Evolutionary conservation across 1,284 basidiomycete genomes (phyloP), one percentile per base, ranked within the genome.

Genomic region (Ustilago curta): DNA sequence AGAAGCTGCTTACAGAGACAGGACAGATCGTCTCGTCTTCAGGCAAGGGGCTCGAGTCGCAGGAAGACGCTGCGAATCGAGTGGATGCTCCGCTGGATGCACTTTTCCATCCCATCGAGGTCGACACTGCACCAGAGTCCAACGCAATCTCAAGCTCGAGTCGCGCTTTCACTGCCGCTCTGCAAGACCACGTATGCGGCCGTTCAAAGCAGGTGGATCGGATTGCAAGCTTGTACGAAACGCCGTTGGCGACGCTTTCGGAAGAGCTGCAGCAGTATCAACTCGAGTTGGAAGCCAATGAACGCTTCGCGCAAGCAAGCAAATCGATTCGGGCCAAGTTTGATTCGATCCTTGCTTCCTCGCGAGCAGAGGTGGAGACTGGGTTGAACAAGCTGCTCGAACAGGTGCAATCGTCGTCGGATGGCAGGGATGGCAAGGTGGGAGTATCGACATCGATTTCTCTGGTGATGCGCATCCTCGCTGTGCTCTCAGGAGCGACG

Each of bases 191-290:
- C 29, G 45, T 65, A 21, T 35, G 58, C 54, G 68, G 68, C 40
- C 61, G 68, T 1, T 70, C 68, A 4, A 44, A 57, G 35, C 53
- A 65, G 29, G 55, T 70, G 2, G 54, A 70, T n/a, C 45, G 45
- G 2, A 53, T 70, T 1, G 68, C 59, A 19, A 65, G 62, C 42
- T 23, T 65, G 58, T 70, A 65, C 59, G 68, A 70, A 47, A 29
- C 23, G 7, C 68, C 68, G 4, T 19, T 54, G 40, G 53, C 58
- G 9, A 42, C 31, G 6, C 25, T 70, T 3, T 53, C 59, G 14
- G 53, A 53, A 4, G 68, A 70, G 19, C 19, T 70, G 29, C 31
- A 42, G 19, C 1, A 58, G 8, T 70, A 70, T 40, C 50, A 42
- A n/a, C n/a, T 21, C 8, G 68, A 70, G 31, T 42, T 70, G 18